phyloP scores from a whole-genome alignment of 2,329 filamentous ascomycete species.

The Emydomyces testavorans region DNA sequence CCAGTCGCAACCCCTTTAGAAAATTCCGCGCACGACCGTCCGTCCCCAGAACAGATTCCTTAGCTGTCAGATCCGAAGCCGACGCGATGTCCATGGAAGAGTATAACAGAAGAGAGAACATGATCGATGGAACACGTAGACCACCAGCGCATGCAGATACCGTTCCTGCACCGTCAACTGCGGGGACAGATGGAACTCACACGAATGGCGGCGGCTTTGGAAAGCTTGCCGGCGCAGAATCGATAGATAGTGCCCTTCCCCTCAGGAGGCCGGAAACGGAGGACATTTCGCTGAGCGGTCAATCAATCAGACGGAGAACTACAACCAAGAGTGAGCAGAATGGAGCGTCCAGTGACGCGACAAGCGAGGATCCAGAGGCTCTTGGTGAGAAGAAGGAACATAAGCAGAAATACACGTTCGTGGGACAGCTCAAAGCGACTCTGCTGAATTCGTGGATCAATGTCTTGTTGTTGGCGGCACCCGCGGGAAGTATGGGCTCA shows the following conservation, averaged over 20 bases:
- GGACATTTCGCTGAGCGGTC: not conserved
- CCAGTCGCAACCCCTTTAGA: slow-evolving; percentile 34
- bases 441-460: slow-evolving; percentile 81
- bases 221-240: not conserved
- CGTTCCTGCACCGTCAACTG: slow-evolving; percentile 13
- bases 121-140: not conserved
- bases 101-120: not conserved
- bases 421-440: slow-evolving; percentile 48
- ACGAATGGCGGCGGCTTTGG: not conserved
- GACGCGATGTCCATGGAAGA: slow-evolving; percentile 2
- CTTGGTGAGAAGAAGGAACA: slow-evolving; percentile 4
- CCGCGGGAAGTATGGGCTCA: slow-evolving; percentile 49
- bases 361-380: slow-evolving; percentile 7
- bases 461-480: slow-evolving; percentile 63
- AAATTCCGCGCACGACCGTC: slow-evolving; percentile 26
- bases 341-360: slow-evolving; percentile 12
- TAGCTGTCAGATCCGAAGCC: slow-evolving; percentile 14
- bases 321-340: not conserved
- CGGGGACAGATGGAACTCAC: slow-evolving; percentile 7
- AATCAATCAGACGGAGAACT: not conserved
- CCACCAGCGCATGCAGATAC: not conserved
- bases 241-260: slow-evolving; percentile 3
- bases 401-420: slow-evolving; percentile 29
- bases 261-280: not conserved
- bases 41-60: not conserved